Evolutionary conservation across 2,329 filamentous ascomycete species (phyloP).

Genomic region (Aspergillus quadricinctus): DNA sequence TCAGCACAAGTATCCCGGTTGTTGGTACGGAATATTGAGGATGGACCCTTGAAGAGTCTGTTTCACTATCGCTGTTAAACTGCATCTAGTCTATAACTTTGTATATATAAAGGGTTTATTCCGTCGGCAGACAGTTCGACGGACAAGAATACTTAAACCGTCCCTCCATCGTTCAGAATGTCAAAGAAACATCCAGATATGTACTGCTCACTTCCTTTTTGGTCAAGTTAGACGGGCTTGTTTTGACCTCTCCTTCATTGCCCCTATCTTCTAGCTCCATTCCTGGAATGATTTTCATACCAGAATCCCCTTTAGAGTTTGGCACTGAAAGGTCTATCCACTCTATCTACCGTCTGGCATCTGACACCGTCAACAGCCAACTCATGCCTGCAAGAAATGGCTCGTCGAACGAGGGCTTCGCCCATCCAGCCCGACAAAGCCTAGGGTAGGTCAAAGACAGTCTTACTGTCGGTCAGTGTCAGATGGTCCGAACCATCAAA

Average conservation of each 20-base stretch:
- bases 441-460: not conserved
- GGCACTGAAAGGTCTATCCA: not conserved
- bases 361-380: conserved; percentile 13
- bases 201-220: not conserved
- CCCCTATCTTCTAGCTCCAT: not conserved
- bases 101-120: not conserved
- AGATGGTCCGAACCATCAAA: not conserved
- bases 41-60: not conserved
- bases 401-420: not conserved
- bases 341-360: conserved; percentile 4
- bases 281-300: not conserved
- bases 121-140: no score
- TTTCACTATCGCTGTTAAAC: not conserved
- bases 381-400: not conserved
- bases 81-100: not conserved
- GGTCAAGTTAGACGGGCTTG: not conserved
- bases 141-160: not conserved
- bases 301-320: not conserved
- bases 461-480: not conserved
- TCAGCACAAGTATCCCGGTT: not conserved
- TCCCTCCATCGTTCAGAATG: not conserved
- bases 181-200: not conserved
- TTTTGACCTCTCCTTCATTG: not conserved
- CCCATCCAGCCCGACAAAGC: not conserved
- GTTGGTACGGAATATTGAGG: not conserved